Evolutionary conservation across 176 grass and related monocot species (phyloP).

Genomic region (Ampelocalamus luodianensis): DNA sequence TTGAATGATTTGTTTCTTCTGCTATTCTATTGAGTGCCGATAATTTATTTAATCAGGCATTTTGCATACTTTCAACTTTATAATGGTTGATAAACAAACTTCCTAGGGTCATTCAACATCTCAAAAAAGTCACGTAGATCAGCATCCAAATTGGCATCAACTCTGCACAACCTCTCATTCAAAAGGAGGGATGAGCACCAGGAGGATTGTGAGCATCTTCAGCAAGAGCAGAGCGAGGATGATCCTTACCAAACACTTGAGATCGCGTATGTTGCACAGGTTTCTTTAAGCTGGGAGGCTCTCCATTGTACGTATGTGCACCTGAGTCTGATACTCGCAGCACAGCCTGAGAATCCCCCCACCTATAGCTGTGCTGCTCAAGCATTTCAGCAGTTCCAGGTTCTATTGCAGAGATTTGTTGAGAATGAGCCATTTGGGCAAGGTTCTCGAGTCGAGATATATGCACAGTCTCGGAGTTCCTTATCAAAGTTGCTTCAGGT

Average conservation of each 20-base stretch:
- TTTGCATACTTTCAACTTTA: slow-evolving; percentile 17
- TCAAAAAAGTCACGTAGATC: slow-evolving; percentile 74
- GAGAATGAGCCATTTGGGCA: slow-evolving; percentile 95
- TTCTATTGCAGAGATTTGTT: slow-evolving; percentile 88
- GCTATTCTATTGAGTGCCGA: slow-evolving; percentile 12
- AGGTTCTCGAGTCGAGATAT: slow-evolving; percentile 77
- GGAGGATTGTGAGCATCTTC: slow-evolving; percentile 61
- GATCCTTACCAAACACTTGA: slow-evolving; percentile 78
- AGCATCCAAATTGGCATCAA: slow-evolving; percentile 69
- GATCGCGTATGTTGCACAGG: slow-evolving; percentile 79
- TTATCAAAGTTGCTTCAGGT: slow-evolving; percentile 93
- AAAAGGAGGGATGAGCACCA: slow-evolving; percentile 64
- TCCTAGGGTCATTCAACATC: slow-evolving; percentile 54
- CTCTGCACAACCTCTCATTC: slow-evolving; percentile 82
- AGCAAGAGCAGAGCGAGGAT: slow-evolving; percentile 52
- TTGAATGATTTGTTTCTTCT: slow-evolving; percentile 1
- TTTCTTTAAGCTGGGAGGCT: slow-evolving; percentile 94
- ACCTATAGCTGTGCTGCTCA: slow-evolving; percentile 78
- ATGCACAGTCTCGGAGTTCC: slow-evolving; percentile 61
- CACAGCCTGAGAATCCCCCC: slow-evolving; percentile 61
- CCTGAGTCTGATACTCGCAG: slow-evolving; percentile 65
- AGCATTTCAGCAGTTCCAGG: slow-evolving; percentile 95
- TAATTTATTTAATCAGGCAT: background rate
- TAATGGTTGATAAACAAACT: slow-evolving; percentile 36
- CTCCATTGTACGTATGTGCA: slow-evolving; percentile 86